phyloP scores from a whole-genome alignment of 495 filamentous ascomycete species.

The Achaetomiella virescens region DNA sequence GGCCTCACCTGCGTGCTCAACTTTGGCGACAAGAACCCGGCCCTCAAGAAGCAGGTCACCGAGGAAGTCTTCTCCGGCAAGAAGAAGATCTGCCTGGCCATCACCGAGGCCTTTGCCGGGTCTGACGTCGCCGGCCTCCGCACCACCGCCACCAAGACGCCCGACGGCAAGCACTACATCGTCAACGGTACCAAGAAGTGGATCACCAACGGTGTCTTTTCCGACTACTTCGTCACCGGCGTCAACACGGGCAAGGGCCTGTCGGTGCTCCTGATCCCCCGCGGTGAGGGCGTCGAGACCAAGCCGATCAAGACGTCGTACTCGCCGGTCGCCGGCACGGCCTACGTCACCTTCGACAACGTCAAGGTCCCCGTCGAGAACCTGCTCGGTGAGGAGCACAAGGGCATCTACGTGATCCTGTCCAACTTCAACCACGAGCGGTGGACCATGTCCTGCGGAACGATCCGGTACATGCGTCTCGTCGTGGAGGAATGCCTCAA shows the following conservation, averaged over 20 bases:
- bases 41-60: slow-evolving; percentile 58
- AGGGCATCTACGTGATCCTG: slow-evolving; percentile 85
- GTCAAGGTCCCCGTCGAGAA: slow-evolving; percentile 78
- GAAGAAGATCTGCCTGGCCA: slow-evolving; percentile 84
- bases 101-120: slow-evolving; percentile 86
- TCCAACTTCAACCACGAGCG: slow-evolving; percentile 82
- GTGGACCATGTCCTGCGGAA: slow-evolving; percentile 61
- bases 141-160: slow-evolving; percentile 73
- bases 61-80: slow-evolving; percentile 69
- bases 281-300: slow-evolving; percentile 64
- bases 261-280: slow-evolving; percentile 68
- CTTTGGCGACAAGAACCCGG: slow-evolving; percentile 60
- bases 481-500: slow-evolving; percentile 83
- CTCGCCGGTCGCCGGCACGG: slow-evolving; percentile 70
- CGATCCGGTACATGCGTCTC: slow-evolving; percentile 57
- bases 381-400: slow-evolving; percentile 76
- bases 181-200: slow-evolving; percentile 90
- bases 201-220: slow-evolving; percentile 85
- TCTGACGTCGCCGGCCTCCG: slow-evolving; percentile 79
- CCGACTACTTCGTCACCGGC: slow-evolving; percentile 77
- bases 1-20: slow-evolving; percentile 75
- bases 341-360: slow-evolving; percentile 79
- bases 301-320: slow-evolving; percentile 82
- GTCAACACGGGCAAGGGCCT: slow-evolving; percentile 80
- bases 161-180: slow-evolving; percentile 78